These are phyloP conservation scores for Thalia dealbata DNA, from an alignment of 176 grass and related monocot genomes.

Conservation along the genomic window DNA sequence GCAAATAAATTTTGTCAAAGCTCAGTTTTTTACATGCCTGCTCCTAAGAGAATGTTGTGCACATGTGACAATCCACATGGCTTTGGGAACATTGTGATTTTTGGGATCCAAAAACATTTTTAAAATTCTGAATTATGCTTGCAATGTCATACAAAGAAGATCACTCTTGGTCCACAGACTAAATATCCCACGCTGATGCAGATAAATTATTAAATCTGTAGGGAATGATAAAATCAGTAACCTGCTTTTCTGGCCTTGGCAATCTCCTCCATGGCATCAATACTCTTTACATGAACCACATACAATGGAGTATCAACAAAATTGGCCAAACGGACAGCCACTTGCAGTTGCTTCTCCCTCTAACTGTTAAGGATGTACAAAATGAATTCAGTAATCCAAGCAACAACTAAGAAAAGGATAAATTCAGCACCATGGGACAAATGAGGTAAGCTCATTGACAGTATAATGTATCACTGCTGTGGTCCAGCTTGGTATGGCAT, in stretches of 20 bases:
- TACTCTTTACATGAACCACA: slow-evolving; percentile 95
- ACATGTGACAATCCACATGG: no score
- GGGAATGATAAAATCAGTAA: slow-evolving; percentile 6
- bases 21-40: no score
- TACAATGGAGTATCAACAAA: slow-evolving; percentile 88
- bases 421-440: background rate
- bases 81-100: no score
- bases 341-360: slow-evolving; percentile 91
- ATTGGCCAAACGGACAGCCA: slow-evolving; percentile 66
- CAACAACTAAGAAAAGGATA: background rate
- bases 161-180: no score
- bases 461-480: background rate
- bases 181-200: no score
- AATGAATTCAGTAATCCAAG: background rate
- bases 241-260: slow-evolving; percentile 86
- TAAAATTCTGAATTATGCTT: background rate
- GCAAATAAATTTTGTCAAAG: no score
- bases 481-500: background rate
- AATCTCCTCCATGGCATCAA: slow-evolving; percentile 95
- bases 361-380: slow-evolving; percentile 32
- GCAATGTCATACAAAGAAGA: background rate
- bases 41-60: no score
- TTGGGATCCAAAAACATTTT: background rate
- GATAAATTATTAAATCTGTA: background rate
- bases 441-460: background rate